Conservation (phyloP, 495 filamentous ascomycete genomes). For the Hyaloscypha hepaticicola region DNA sequence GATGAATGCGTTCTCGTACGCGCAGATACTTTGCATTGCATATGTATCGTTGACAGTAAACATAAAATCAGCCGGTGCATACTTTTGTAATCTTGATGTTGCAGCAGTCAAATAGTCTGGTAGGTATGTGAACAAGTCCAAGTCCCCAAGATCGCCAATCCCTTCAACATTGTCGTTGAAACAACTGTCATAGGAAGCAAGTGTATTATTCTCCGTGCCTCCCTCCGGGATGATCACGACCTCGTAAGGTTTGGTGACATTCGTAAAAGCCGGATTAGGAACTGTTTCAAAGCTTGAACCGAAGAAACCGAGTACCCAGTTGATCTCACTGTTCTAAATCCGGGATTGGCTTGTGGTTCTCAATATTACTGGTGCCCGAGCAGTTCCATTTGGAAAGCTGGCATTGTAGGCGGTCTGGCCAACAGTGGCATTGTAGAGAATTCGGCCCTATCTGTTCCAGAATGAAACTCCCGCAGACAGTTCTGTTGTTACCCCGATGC, state of each 20-base stretch:
- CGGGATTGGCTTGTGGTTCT: constrained; percentile 50
- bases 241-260: constrained; percentile 39
- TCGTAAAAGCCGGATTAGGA: constrained; percentile 31
- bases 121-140: constrained; percentile 36
- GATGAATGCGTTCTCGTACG: constrained; percentile 40
- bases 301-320: constrained; percentile 44
- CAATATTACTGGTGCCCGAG: constrained; percentile 45
- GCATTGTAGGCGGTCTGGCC: constrained; percentile 45
- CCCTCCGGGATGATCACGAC: constrained; percentile 49
- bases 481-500: constrained; percentile 50
- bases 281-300: constrained; percentile 35
- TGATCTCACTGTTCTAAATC: constrained; percentile 49
- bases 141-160: constrained; percentile 36
- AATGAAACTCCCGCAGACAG: constrained; percentile 48
- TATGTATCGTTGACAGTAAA: constrained; percentile 43
- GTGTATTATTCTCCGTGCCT: constrained; percentile 48
- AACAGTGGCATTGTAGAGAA: constrained; percentile 45
- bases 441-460: constrained; percentile 55
- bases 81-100: constrained; percentile 35
- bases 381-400: constrained; percentile 46
- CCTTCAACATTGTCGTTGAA: constrained; percentile 31
- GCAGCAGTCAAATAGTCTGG: constrained; percentile 36
- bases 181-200: constrained; percentile 45
- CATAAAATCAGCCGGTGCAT: constrained; percentile 37
- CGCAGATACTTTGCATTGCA: constrained; percentile 44